These are phyloP conservation scores for Orbilia ellipsospora DNA, from an alignment of 2,329 filamentous ascomycete species.

Conservation along the genomic window DNA sequence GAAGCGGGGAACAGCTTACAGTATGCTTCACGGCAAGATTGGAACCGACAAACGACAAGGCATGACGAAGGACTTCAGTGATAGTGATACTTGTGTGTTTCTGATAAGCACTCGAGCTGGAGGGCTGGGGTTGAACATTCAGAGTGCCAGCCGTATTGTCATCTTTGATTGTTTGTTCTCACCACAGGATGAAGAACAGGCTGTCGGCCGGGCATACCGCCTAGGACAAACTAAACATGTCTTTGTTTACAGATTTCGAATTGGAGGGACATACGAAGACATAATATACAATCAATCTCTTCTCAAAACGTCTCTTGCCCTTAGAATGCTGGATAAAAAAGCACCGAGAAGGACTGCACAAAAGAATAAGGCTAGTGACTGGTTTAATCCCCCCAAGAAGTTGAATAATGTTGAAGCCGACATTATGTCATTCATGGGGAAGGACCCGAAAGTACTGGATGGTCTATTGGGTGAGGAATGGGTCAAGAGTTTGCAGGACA, in stretches of 20 bases:
- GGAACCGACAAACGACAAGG: conserved; percentile 70
- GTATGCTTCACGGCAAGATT: conserved; percentile 76
- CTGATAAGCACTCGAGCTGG: conserved; percentile 87
- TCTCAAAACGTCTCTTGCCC: conserved; percentile 84
- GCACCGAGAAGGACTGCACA: conserved; percentile 76
- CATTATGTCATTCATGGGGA: conserved; percentile 68
- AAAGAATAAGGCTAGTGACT: conserved; percentile 66
- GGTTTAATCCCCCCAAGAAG: conserved; percentile 70
- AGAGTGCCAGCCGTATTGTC: conserved; percentile 83
- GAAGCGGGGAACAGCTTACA: conserved; percentile 63
- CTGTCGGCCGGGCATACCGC: conserved; percentile 85
- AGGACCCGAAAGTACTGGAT: conserved; percentile 73
- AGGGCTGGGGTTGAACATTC: conserved; percentile 84
- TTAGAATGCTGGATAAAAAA: conserved; percentile 84
- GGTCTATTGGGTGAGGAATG: conserved; percentile 60
- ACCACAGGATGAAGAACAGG: conserved; percentile 84
- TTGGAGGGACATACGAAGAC: conserved; percentile 82
- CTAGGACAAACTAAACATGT: conserved; percentile 84
- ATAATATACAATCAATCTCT: conserved; percentile 77
- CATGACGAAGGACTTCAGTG: conserved; percentile 76
- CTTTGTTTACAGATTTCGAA: conserved; percentile 83
- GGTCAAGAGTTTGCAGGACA: conserved; percentile 72
- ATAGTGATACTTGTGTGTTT: conserved; percentile 67
- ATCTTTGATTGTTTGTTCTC: conserved; percentile 87
- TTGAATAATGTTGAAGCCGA: conserved; percentile 64